Evolutionary conservation across 352 stramenopile species (phyloP).

Genomic region (Pythium guiyangense): DNA sequence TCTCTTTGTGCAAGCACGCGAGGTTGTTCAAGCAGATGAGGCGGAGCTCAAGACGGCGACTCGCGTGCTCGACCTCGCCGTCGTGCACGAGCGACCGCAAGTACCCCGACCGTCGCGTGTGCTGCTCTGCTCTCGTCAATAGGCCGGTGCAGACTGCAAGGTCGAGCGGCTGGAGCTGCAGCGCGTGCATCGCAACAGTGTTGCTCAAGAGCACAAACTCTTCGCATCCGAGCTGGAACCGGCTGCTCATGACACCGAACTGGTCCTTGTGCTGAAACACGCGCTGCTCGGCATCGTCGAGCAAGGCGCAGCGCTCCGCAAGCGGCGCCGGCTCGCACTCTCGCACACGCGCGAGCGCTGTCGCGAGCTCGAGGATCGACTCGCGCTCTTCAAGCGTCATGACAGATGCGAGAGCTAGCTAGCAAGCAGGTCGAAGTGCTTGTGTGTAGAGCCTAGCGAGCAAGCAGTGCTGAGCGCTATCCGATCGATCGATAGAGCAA

Average conservation of each 20-base stretch:
- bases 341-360: slow-evolving; percentile 27
- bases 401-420: not conserved
- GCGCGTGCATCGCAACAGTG: slow-evolving; percentile 42
- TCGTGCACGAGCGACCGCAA: slow-evolving; percentile 18
- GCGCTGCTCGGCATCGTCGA: slow-evolving; percentile 27
- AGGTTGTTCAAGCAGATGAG: slow-evolving; percentile 67
- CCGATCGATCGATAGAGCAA: too few species aligned
- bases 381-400: slow-evolving; percentile 26
- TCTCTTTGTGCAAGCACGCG: slow-evolving; percentile 49
- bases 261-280: slow-evolving; percentile 46
- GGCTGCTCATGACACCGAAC: slow-evolving; percentile 28
- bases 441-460: too few species aligned
- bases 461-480: too few species aligned
- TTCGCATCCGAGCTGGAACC: slow-evolving; percentile 55
- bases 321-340: slow-evolving; percentile 9
- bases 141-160: slow-evolving; percentile 23
- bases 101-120: slow-evolving; percentile 42
- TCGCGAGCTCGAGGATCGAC: slow-evolving; percentile 40
- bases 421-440: not conserved
- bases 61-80: slow-evolving; percentile 12
- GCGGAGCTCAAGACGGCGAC: slow-evolving; percentile 28
- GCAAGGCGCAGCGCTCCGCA: not conserved
- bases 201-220: slow-evolving; percentile 66
- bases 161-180: slow-evolving; percentile 16
- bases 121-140: slow-evolving; percentile 41